Evolutionary conservation across 179 eudicot species (phyloP).

Genomic region (Pouteria campechiana): DNA sequence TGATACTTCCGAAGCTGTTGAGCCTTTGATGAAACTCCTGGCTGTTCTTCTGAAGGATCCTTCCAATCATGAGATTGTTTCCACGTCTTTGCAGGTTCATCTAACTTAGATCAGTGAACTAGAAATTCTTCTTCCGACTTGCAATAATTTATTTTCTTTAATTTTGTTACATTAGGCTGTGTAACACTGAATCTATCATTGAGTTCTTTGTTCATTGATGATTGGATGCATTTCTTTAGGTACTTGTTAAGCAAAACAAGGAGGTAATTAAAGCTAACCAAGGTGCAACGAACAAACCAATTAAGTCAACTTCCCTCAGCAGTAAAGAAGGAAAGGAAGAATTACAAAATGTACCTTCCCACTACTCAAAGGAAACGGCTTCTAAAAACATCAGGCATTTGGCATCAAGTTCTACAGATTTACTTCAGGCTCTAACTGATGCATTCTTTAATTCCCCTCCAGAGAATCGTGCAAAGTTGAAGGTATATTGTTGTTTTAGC

Average conservation of each 20-base stretch:
- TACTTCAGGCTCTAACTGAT: constrained; percentile 45
- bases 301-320: no score
- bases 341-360: constrained; percentile 9
- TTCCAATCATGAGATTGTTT: constrained; percentile 43
- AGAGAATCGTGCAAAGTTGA: constrained; percentile 33
- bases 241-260: constrained; percentile 60
- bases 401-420: constrained; percentile 37
- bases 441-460: constrained; percentile 42
- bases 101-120: no score
- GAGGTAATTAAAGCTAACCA: constrained; percentile 18
- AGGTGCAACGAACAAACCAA: no score
- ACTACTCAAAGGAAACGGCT: constrained; percentile 46
- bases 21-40: constrained; percentile 35
- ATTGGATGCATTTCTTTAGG: constrained; percentile 20
- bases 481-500: constrained; percentile 41
- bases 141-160: background rate
- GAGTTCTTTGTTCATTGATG: background rate
- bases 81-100: constrained; percentile 57
- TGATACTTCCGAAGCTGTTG: constrained; percentile 47
- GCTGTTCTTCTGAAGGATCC: constrained; percentile 49
- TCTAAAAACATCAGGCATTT: constrained; percentile 43
- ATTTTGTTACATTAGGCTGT: background rate
- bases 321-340: no score
- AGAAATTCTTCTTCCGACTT: no score
- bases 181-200: background rate